Base-by-base conservation (phyloP, 306 rosid genomes). In the Hippophae rhamnoides region DNA sequence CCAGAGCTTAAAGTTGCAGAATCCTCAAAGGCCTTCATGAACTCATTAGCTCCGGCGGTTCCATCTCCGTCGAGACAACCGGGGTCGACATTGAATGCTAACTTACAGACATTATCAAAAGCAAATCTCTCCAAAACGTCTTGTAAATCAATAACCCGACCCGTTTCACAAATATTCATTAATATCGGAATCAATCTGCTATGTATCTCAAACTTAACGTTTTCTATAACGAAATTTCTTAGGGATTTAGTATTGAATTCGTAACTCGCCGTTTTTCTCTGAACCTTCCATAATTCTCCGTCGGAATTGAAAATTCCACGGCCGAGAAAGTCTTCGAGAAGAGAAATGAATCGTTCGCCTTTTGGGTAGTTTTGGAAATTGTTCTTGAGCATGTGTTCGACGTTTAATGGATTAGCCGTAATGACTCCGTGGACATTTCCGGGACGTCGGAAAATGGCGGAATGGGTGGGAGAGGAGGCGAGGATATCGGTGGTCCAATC, bases 291-390 rank as follows among this genome's bases (percentile, higher is more conserved):
- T 50, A 73, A 71, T 0, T 82, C 68, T 1, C 75, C 81, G 61
- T 88, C 89, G 41, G 82, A 69, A 66, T 79, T 85, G 68, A 89
- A 89, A 75, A 89, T 85, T 51, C 96, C 96, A 0, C 9, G 41
- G 57, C 96, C 96, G 43, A 85, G 64, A 55, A 85, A 81, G 44
- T 81, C 94, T 26, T 62, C 54, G 31, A 89, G 75, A 10, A 71
- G 64, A 10, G 13, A 1, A 5, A 42, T 73, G 70, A 89, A 65
- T 0, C 71, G 69, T 0, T 75, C 50, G 1, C 96, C 94, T 64
- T 89, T 89, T 0, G 96, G 88, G 57, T 85, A 85, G 72, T 89
- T 89, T 0, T 79, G 74, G 77, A 89, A 85, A 13, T 75, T 76
- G 68, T 88, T 74, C 44, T 78, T 84, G 10, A 88, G 84, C 56